These are phyloP conservation scores for Coemansia sp. DNA, from an alignment of 192 early-diverging fungal species.

Conservation along the genomic window DNA sequence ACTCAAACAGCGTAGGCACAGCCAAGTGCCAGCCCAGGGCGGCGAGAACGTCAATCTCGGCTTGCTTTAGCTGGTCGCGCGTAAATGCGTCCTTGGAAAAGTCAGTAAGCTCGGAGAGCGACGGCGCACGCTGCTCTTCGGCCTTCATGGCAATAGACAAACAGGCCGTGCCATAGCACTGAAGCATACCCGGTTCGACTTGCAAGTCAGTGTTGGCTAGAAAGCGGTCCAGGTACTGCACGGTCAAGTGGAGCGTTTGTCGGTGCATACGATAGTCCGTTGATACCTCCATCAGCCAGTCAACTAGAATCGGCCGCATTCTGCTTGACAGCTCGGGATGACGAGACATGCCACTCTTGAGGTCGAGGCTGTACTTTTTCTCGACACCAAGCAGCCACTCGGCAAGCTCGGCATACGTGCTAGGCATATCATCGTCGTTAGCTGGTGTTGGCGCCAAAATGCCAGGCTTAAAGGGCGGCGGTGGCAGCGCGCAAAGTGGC, in stretches of 20 bases:
- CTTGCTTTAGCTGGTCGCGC: conserved; percentile 41
- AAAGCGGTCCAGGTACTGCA: conserved; percentile 53
- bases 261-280: conserved; percentile 54
- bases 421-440: conserved; percentile 6
- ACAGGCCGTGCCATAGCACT: conserved; percentile 54
- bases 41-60: conserved; percentile 47
- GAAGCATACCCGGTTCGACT: conserved; percentile 46
- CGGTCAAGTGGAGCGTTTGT: conserved; percentile 49
- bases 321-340: conserved; percentile 48
- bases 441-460: not conserved
- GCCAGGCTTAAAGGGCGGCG: conserved; percentile 5
- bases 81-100: conserved; percentile 52
- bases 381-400: conserved; percentile 29
- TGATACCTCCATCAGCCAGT: conserved; percentile 57
- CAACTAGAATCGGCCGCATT: conserved; percentile 57
- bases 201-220: conserved; percentile 21
- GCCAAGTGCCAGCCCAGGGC: conserved; percentile 49
- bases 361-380: conserved; percentile 19
- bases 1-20: conserved; percentile 49
- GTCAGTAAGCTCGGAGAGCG: conserved; percentile 45
- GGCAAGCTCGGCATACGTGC: conserved; percentile 22
- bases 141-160: conserved; percentile 56
- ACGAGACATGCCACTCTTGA: conserved; percentile 26
- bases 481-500: conserved; percentile 8
- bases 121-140: conserved; percentile 51